phyloP scores from a whole-genome alignment of 305 asterid genomes.

The Fraxinus sp. region DNA sequence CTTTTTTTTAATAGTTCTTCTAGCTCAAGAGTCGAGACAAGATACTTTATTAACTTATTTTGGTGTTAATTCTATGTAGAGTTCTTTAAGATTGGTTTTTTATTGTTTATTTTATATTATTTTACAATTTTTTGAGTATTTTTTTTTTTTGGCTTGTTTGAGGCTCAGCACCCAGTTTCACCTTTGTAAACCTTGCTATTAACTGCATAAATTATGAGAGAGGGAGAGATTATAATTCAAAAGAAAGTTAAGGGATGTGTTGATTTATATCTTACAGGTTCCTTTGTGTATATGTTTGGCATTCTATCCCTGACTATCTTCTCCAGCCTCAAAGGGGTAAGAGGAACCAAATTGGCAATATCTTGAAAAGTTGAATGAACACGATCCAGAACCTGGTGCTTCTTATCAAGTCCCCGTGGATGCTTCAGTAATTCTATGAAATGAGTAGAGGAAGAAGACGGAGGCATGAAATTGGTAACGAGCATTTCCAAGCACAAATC shows the following conservation, averaged over 20 bases:
- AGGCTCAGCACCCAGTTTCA: not conserved
- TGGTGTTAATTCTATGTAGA: not conserved
- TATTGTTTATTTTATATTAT: not conserved
- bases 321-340: slow-evolving; percentile 73
- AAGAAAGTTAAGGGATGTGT: not conserved
- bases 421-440: slow-evolving; percentile 50
- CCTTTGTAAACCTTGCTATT: not conserved
- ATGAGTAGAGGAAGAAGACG: slow-evolving; percentile 26
- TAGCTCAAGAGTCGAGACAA: not conserved
- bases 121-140: not conserved
- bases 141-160: not conserved
- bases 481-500: slow-evolving; percentile 90
- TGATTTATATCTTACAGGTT: slow-evolving; percentile 48
- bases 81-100: not conserved
- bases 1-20: not conserved
- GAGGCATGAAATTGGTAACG: slow-evolving; percentile 80
- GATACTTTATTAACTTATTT: not conserved
- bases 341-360: slow-evolving; percentile 74
- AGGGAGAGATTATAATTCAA: not conserved
- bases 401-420: slow-evolving; percentile 56
- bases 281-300: slow-evolving; percentile 51
- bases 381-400: slow-evolving; percentile 72
- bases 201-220: not conserved
- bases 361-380: slow-evolving; percentile 68
- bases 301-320: slow-evolving; percentile 55